Conservation (phyloP, 2,329 filamentous ascomycete genomes). For the Calonectria leucothoes region DNA sequence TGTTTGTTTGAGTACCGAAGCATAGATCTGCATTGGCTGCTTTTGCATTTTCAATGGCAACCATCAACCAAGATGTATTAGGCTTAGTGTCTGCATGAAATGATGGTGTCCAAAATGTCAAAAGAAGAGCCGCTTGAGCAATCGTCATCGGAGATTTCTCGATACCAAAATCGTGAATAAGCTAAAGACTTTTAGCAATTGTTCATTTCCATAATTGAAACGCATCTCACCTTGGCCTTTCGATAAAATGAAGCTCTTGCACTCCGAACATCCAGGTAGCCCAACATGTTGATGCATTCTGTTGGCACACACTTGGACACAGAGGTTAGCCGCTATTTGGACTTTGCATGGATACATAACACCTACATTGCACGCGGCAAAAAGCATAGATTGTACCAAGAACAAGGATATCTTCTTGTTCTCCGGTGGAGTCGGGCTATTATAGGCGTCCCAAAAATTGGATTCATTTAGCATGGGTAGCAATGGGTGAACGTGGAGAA, state of each 20-base stretch:
- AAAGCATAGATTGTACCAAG: neutral
- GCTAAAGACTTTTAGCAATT: neutral
- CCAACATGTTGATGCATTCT: neutral
- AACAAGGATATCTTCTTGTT: neutral
- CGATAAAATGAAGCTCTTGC: conserved; percentile 15
- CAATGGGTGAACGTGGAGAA: conserved; percentile 6
- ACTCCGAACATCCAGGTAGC: neutral
- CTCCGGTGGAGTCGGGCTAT: neutral
- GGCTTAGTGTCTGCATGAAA: neutral
- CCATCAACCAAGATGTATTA: conserved; percentile 4
- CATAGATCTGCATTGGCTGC: neutral
- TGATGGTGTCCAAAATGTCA: conserved; percentile 6
- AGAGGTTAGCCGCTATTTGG: neutral
- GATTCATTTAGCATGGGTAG: neutral
- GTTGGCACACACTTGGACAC: neutral
- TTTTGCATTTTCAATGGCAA: conserved; percentile 5
- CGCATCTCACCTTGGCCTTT: neutral
- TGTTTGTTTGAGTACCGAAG: neutral
- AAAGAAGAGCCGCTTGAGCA: neutral
- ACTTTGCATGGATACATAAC: neutral
- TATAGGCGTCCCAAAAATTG: neutral
- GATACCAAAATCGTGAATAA: neutral
- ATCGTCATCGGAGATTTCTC: neutral
- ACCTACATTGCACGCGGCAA: neutral
- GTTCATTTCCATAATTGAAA: too few species aligned